A percentile compares a stretch with the other conserved stretches of the same genome.
Conservation (phyloP, 2,329 filamentous ascomycete species). For the Cladosporium halotolerans region DNA sequence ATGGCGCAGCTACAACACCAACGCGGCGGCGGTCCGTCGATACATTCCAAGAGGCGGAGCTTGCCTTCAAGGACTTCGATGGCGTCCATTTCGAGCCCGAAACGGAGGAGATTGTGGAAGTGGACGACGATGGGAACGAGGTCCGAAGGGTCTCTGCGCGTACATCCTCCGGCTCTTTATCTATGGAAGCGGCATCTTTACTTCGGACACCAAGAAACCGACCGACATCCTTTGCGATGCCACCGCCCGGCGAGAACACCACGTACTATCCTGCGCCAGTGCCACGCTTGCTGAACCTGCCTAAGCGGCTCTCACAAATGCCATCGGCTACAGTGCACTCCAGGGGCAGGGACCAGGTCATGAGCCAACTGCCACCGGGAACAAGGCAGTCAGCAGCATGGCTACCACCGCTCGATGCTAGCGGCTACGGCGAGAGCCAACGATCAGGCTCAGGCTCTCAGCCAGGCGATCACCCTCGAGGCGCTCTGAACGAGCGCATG, state of each 20-base stretch:
- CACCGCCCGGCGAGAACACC: constrained; percentile 69
- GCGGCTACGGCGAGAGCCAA: not conserved
- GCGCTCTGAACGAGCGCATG: constrained; percentile 28
- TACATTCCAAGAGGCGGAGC: constrained; percentile 59
- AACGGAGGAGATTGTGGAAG: constrained; percentile 28
- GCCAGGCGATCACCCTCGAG: constrained; percentile 17
- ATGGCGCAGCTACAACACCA: constrained; percentile 14
- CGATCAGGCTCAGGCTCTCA: constrained; percentile 10
- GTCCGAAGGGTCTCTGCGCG: constrained; percentile 26
- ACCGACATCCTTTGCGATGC: constrained; percentile 53
- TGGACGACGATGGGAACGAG: constrained; percentile 30
- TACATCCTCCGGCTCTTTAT: constrained; percentile 24
- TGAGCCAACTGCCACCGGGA: constrained; percentile 40
- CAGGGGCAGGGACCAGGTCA: constrained; percentile 65
- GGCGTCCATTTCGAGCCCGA: constrained; percentile 67
- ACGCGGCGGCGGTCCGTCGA: constrained; percentile 49
- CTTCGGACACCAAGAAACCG: constrained; percentile 28
- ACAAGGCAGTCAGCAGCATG: constrained; percentile 45
- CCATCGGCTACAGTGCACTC: constrained; percentile 60
- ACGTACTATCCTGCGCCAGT: constrained; percentile 94
- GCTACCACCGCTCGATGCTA: constrained; percentile 3
- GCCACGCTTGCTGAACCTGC: constrained; percentile 86
- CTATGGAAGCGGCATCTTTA: constrained; percentile 23
- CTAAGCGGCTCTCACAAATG: constrained; percentile 74
- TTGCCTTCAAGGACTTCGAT: constrained; percentile 74